Evolutionary conservation across 2,329 filamentous ascomycete genomes (phyloP), one percentile per base, ranked within the genome.

Genomic region (Coniochaeta hoffmannii): DNA sequence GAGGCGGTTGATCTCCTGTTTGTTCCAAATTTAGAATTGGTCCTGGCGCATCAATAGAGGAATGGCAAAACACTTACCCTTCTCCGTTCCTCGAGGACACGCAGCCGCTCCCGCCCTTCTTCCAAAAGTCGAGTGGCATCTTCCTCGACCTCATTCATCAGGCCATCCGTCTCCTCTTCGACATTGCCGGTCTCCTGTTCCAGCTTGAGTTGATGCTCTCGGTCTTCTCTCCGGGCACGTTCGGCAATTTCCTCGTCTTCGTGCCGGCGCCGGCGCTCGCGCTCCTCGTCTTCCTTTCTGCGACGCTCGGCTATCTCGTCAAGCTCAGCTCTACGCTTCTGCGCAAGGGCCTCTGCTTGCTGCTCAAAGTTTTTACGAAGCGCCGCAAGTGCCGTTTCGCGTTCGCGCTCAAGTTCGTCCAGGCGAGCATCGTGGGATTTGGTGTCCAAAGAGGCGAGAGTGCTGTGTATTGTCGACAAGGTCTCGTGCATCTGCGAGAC

Each of bases 401-500:
- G 71, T 51, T 67, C 63, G 54, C 67, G 60, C 56, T 75, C 73
- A n/a, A 75, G 65, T 34, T 68, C 67, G 46, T 73, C 70, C 12
- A 76, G 69, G 24, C 64, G 66, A 1, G 66, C 59, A 51, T 72
- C 65, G 57, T 74, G 71, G 9, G 64, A 58, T 7, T 64, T 61
- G 1, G 63, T 62, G 11, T 69, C 64, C 19, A 76, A 62, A 1
- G 65, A 62, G 12, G 66, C 63, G 32, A 76, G 61, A 22, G 73
- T 71, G 28, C 53, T 56, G 56, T 71, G 69, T 56, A 76, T 75
- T 15, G 66, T 64, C 1, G 69, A 67, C 46, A 76, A 64, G 19
- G 69, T 74, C 54, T 74, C 69, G 58, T 70, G 70, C 71, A 76
- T 73, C 61, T 74, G 69, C 58, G 68, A 62, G 59, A 75, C 68